Percentiles rank a stretch among this genome's conserved stretches.
Conservation (phyloP, 129 eudicot species). For the Artemisia annua region DNA sequence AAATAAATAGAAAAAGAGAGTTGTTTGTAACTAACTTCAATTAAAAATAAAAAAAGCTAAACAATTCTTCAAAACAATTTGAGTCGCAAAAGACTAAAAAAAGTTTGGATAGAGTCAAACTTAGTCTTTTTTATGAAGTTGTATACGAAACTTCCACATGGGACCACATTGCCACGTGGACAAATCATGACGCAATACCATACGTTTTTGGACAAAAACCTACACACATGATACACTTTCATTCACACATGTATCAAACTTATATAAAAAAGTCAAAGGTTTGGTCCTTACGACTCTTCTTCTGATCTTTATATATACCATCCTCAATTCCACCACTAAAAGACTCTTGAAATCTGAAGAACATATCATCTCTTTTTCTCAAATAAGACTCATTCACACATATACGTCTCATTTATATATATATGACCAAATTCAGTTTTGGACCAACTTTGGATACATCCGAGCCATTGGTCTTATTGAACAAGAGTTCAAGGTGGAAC, state of each 20-base stretch:
- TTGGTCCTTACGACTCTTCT: conserved; percentile 24
- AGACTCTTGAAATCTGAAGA: conserved; percentile 48
- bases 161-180: conserved; percentile 42
- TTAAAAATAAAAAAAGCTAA: no score
- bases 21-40: no score
- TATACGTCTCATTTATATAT: neutral
- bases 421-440: conserved; percentile 21
- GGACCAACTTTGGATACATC: conserved; percentile 64
- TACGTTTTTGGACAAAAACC: conserved; percentile 44
- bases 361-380: neutral
- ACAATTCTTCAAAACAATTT: no score
- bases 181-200: conserved; percentile 65
- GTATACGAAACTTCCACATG: conserved; percentile 40
- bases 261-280: conserved; percentile 22
- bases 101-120: conserved; percentile 43
- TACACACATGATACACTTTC: conserved; percentile 30
- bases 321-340: conserved; percentile 35
- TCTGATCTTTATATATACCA: conserved; percentile 37
- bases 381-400: no score
- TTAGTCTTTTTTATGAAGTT: conserved; percentile 39
- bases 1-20: no score
- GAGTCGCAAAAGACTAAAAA: neutral
- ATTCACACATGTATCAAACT: conserved; percentile 26
- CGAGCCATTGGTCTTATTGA: conserved; percentile 44
- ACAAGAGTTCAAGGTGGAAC: conserved; percentile 42